These are phyloP conservation scores for Penstemon newberryi DNA, from an alignment of 257 asterid species.

Conservation along the genomic window DNA sequence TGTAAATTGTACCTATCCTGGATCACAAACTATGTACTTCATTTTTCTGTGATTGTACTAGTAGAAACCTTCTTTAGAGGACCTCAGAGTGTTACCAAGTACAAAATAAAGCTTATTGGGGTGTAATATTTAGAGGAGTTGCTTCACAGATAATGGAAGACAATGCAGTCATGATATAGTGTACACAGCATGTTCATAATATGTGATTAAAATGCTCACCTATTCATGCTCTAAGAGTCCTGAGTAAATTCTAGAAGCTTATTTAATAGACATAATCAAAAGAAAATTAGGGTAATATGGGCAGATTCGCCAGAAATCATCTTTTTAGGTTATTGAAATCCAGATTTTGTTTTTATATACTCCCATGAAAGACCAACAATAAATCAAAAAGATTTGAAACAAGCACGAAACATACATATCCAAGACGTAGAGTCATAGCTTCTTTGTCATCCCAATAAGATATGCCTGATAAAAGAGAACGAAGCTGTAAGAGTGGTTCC, in stretches of 20 bases:
- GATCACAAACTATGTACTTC: not conserved
- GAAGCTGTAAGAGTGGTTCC: not conserved
- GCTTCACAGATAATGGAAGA: not conserved
- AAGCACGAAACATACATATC: constrained; percentile 56
- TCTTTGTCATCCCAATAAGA: constrained; percentile 74
- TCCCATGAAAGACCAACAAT: constrained; percentile 14
- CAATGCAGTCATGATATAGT: not conserved
- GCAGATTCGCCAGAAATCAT: constrained; percentile 8
- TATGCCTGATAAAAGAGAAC: constrained; percentile 47
- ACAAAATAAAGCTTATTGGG: not conserved
- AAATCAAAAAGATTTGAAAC: constrained; percentile 22
- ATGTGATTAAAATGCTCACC: constrained; percentile 11
- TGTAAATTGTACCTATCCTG: not conserved
- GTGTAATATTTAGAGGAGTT: not conserved
- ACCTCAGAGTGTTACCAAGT: not conserved
- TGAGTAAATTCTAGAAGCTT: constrained; percentile 8
- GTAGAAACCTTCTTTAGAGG: not conserved
- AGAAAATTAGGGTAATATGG: not conserved
- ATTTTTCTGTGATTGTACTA: not conserved
- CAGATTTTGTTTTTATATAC: constrained; percentile 1
- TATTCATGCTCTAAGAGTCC: constrained; percentile 11
- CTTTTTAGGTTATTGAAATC: not conserved
- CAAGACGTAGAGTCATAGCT: constrained; percentile 67
- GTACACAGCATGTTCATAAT: not conserved
- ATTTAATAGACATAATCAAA: not conserved